Conservation (phyloP, 1,139 yeast genomes). For the Scheffersomyces insectosa region DNA sequence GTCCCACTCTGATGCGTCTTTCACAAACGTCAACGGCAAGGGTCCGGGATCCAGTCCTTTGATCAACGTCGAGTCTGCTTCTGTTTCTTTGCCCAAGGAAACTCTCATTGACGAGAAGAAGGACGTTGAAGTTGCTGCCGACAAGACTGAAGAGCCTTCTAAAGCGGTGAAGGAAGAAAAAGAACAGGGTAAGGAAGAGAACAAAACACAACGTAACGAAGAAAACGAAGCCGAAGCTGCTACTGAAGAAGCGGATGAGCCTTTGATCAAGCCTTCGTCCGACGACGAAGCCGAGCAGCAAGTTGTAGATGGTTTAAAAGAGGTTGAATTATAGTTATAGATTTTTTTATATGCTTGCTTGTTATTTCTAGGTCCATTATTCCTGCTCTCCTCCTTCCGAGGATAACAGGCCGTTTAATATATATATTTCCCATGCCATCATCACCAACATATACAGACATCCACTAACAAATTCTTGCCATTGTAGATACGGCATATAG, state of each 20-base stretch:
- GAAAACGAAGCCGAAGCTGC: conserved; percentile 1
- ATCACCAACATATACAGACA: too few species aligned
- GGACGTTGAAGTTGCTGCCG: conserved; percentile 5
- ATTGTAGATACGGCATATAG: too few species aligned
- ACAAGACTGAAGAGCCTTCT: conserved; percentile 5
- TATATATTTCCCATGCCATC: too few species aligned
- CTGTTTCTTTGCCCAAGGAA: conserved; percentile 42
- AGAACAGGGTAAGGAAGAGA: conserved; percentile 6
- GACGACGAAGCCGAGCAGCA: conserved; percentile 5
- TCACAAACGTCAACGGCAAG: conserved; percentile 8
- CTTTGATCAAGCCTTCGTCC: conserved; percentile 2
- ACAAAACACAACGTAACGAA: conserved; percentile 2
- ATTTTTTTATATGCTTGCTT: background rate
- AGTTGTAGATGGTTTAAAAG: conserved; percentile 14
- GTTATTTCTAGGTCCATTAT: background rate
- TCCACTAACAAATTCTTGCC: too few species aligned
- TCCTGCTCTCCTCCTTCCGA: too few species aligned
- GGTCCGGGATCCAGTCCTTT: conserved; percentile 23
- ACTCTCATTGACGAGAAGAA: conserved; percentile 39
- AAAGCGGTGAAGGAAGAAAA: conserved; percentile 5
- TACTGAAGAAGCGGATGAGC: conserved; percentile 2
- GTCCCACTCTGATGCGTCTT: conserved; percentile 2
- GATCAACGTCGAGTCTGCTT: conserved; percentile 31
- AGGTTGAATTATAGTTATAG: conserved; percentile 13
- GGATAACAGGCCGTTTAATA: too few species aligned